These are phyloP conservation scores for Pythium myriotylum DNA, from an alignment of 352 stramenopile species.

Conservation along the genomic window DNA sequence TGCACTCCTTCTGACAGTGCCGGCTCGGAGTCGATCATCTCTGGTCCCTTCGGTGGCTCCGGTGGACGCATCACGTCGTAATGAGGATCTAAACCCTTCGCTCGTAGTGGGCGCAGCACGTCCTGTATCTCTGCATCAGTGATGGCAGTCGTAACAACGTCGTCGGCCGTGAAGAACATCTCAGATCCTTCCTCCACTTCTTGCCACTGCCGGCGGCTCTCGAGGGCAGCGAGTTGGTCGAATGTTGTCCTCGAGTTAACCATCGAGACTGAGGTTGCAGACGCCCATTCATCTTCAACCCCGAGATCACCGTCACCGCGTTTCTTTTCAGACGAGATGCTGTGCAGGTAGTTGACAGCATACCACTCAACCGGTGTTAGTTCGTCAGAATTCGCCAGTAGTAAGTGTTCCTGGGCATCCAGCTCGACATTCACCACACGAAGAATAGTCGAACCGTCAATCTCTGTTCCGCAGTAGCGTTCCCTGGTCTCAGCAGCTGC, in stretches of 20 bases:
- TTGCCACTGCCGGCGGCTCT: conserved; percentile 24
- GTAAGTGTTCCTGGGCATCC: conserved; percentile 78
- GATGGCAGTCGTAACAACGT: neutral
- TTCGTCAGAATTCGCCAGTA: conserved; percentile 83
- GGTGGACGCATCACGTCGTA: conserved; percentile 63
- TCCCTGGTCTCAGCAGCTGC: conserved; percentile 47
- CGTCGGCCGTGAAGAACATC: conserved; percentile 25
- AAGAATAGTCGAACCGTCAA: conserved; percentile 50
- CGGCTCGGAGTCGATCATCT: conserved; percentile 33
- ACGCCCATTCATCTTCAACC: conserved; percentile 28
- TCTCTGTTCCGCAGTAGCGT: conserved; percentile 45
- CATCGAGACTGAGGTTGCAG: neutral
- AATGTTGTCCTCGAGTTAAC: conserved; percentile 18
- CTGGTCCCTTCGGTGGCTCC: conserved; percentile 24
- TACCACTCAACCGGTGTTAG: conserved; percentile 87
- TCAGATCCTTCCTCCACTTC: conserved; percentile 17
- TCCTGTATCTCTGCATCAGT: conserved; percentile 7
- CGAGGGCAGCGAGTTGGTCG: conserved; percentile 17
- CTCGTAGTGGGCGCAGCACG: conserved; percentile 38
- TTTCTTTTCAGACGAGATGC: conserved; percentile 62
- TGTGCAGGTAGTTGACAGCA: conserved; percentile 76
- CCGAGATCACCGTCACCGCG: conserved; percentile 13
- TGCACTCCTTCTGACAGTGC: conserved; percentile 32
- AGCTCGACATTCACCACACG: conserved; percentile 69
- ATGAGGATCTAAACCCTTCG: conserved; percentile 55